Conservation (phyloP, 1,284 basidiomycete species). For the Caloboletus inedulis region DNA sequence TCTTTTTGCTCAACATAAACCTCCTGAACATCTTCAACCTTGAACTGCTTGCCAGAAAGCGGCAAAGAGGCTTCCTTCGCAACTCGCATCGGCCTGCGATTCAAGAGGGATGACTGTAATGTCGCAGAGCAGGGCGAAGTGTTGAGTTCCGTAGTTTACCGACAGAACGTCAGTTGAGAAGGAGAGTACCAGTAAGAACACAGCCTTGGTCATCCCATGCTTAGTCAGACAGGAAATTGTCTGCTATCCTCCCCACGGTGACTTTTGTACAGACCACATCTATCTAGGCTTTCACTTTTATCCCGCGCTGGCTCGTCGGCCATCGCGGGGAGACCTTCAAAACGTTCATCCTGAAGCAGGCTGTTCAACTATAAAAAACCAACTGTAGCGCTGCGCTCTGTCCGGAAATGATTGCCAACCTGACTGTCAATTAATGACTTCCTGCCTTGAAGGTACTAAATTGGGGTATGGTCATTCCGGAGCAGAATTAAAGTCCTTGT, state of each 20-base stretch:
- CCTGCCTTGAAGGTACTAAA: background rate
- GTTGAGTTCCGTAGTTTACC: constrained; percentile 6
- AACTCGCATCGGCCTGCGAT: constrained; percentile 18
- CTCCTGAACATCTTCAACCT: constrained; percentile 68
- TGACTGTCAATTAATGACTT: too few species aligned
- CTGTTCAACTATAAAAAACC: background rate
- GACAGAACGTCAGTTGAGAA: background rate
- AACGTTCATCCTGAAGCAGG: background rate
- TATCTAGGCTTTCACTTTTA: background rate
- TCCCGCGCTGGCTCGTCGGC: background rate
- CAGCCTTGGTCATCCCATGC: constrained; percentile 13
- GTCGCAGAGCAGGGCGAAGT: background rate
- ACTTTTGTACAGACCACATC: too few species aligned
- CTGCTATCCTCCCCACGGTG: too few species aligned
- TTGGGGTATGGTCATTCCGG: background rate
- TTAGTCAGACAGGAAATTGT: constrained; percentile 24
- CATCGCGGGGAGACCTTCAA: constrained; percentile 1
- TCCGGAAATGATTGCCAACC: constrained; percentile 4
- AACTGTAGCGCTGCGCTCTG: background rate
- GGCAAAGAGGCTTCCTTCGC: constrained; percentile 13
- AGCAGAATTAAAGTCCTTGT: background rate
- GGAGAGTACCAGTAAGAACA: background rate
- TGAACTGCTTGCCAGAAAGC: constrained; percentile 40
- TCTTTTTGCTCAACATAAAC: constrained; percentile 70
- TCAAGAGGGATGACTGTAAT: background rate